Evolutionary conservation across 208 protist genomes (phyloP).

Genomic region (Trichomonas gallinae): DNA sequence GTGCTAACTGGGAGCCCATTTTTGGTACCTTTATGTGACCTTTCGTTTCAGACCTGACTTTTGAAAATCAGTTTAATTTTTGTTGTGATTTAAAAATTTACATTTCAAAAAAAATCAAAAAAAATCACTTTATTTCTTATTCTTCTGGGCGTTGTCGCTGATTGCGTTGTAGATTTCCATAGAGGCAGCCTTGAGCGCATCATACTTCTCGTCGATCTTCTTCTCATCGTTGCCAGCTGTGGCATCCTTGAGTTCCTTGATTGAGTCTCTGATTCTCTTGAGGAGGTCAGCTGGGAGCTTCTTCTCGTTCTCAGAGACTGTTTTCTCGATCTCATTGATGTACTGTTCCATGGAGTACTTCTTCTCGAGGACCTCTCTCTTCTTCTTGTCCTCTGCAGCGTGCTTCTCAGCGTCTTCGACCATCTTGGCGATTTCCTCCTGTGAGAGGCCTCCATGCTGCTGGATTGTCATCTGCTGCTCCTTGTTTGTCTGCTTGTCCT

Average conservation of each 20-base stretch:
- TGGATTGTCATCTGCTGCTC: slow-evolving; percentile 57
- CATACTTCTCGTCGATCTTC: not conserved
- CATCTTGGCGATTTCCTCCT: slow-evolving; percentile 60
- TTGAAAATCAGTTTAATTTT: no score
- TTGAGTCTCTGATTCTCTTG: not conserved
- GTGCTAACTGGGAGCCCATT: no score
- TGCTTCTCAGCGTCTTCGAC: slow-evolving; percentile 52
- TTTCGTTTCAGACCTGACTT: no score
- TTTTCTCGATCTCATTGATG: not conserved
- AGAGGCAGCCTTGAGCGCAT: not conserved
- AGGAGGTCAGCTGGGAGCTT: not conserved
- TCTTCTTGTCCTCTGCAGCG: slow-evolving; percentile 34
- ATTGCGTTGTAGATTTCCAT: slow-evolving; percentile 15
- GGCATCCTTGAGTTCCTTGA: not conserved
- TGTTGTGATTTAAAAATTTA: no score
- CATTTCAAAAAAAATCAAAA: not conserved
- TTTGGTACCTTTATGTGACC: no score
- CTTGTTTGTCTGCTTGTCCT: slow-evolving; percentile 63
- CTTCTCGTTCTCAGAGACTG: not conserved
- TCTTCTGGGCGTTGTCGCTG: not conserved
- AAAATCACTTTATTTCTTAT: not conserved
- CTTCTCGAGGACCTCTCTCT: slow-evolving; percentile 38
- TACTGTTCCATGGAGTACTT: slow-evolving; percentile 38
- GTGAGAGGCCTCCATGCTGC: slow-evolving; percentile 51
- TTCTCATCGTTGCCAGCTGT: not conserved